phyloP scores from a whole-genome alignment of 257 asterid species.

The Echium plantagineum region DNA sequence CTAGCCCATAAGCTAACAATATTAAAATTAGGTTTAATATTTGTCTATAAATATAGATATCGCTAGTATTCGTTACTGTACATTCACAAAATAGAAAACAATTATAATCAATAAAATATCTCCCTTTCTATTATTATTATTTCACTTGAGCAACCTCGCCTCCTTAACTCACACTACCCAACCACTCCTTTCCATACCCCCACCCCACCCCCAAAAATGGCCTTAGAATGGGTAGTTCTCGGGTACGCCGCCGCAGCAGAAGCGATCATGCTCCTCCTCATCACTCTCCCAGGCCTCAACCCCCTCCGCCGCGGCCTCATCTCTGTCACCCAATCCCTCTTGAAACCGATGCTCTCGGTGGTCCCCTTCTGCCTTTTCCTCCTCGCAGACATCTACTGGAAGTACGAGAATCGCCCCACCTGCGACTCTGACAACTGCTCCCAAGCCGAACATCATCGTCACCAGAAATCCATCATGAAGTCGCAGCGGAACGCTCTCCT shows the following conservation, averaged over 20 bases:
- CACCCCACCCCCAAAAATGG: conserved; percentile 23
- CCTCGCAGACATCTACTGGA: conserved; percentile 70
- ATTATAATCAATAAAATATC: too few species aligned
- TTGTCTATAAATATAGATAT: too few species aligned
- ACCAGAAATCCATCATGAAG: conserved; percentile 71
- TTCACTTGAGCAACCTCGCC: too few species aligned
- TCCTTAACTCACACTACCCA: too few species aligned
- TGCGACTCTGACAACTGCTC: conserved; percentile 60
- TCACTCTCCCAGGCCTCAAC: conserved; percentile 68
- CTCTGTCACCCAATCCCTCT: conserved; percentile 51
- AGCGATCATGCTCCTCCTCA: conserved; percentile 66
- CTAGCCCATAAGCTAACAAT: too few species aligned
- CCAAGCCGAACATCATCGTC: conserved; percentile 64
- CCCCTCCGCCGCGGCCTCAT: conserved; percentile 62
- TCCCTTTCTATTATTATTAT: too few species aligned
- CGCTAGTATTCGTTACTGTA: too few species aligned
- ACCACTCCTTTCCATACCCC: neutral
- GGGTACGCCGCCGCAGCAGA: conserved; percentile 80
- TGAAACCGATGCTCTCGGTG: conserved; percentile 57
- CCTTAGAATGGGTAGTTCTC: conserved; percentile 72
- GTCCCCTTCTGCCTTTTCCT: conserved; percentile 74
- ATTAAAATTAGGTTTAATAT: too few species aligned
- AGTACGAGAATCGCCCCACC: conserved; percentile 56
- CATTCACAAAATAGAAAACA: too few species aligned
- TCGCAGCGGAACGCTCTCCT: conserved; percentile 65